Conservation (phyloP, 129 eudicot genomes). For the Artemisia argyi region DNA sequence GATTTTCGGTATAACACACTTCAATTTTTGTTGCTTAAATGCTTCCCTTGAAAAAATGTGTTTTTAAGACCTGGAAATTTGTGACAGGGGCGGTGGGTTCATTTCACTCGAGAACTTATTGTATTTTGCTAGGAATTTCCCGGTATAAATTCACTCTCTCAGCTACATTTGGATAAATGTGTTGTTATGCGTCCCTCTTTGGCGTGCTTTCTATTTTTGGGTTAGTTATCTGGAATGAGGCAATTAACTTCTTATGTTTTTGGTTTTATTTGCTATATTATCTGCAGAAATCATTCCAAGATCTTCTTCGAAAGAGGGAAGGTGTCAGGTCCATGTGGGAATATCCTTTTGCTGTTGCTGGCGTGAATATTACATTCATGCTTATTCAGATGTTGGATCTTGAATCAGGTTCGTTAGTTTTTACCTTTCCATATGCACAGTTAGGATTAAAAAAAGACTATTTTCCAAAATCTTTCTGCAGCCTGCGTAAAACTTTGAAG, state of each 20-base stretch:
- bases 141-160: constrained; percentile 45
- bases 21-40: background rate
- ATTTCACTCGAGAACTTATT: constrained; percentile 91
- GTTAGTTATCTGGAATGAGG: background rate
- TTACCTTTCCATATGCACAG: too few species aligned
- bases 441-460: too few species aligned
- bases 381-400: constrained; percentile 98
- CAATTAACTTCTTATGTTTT: background rate
- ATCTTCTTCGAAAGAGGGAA: constrained; percentile 82
- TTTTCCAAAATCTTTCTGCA: too few species aligned
- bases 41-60: background rate
- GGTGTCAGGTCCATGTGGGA: constrained; percentile 97
- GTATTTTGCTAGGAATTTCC: constrained; percentile 78
- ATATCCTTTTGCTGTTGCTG: constrained; percentile 99
- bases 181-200: background rate
- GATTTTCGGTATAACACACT: constrained; percentile 70
- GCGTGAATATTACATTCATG: constrained; percentile 97
- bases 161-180: background rate
- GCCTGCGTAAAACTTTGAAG: too few species aligned
- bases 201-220: background rate
- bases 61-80: constrained; percentile 5
- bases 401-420: constrained; percentile 63
- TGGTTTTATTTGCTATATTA: constrained; percentile 1
- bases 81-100: constrained; percentile 93
- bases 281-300: constrained; percentile 87